Evolutionary conservation across 257 asterid genomes (phyloP).

Genomic region (Forsythia viridissima): DNA sequence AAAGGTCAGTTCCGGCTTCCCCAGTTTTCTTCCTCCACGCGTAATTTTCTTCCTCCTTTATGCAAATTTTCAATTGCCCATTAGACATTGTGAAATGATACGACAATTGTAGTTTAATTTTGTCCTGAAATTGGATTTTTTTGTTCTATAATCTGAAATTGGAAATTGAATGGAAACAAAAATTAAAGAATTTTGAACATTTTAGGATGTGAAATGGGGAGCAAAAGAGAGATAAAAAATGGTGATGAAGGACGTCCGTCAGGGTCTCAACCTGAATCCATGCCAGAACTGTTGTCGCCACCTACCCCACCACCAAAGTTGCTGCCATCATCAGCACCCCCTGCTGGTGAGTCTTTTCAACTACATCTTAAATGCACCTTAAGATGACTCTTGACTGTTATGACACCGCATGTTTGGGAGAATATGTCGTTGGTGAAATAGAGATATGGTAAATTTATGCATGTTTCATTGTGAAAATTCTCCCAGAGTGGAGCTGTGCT

Average conservation of each 20-base stretch:
- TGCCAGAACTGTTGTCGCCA: slow-evolving; percentile 37
- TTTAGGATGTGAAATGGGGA: slow-evolving; percentile 45
- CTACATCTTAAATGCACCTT: slow-evolving; percentile 9
- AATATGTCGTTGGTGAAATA: background rate
- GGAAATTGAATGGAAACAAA: background rate
- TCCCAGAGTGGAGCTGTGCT: slow-evolving; percentile 11
- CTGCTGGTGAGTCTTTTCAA: slow-evolving; percentile 37
- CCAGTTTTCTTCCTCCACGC: background rate
- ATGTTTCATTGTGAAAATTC: slow-evolving; percentile 4
- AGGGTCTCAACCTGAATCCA: slow-evolving; percentile 31
- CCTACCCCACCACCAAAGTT: slow-evolving; percentile 40
- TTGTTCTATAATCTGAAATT: background rate
- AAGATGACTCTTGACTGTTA: background rate
- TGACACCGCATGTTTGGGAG: background rate
- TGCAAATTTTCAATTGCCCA: background rate
- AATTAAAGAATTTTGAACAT: slow-evolving; percentile 5
- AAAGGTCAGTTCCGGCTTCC: background rate
- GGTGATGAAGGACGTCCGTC: slow-evolving; percentile 39
- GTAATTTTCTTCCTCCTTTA: background rate
- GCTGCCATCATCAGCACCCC: slow-evolving; percentile 41
- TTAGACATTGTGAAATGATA: background rate
- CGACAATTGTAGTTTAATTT: background rate
- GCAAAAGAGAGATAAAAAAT: slow-evolving; percentile 33
- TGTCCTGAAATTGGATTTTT: no score
- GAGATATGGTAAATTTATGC: background rate